Base-by-base conservation (phyloP, 805 yeast species). In the Wickerhamiella nectarea region DNA sequence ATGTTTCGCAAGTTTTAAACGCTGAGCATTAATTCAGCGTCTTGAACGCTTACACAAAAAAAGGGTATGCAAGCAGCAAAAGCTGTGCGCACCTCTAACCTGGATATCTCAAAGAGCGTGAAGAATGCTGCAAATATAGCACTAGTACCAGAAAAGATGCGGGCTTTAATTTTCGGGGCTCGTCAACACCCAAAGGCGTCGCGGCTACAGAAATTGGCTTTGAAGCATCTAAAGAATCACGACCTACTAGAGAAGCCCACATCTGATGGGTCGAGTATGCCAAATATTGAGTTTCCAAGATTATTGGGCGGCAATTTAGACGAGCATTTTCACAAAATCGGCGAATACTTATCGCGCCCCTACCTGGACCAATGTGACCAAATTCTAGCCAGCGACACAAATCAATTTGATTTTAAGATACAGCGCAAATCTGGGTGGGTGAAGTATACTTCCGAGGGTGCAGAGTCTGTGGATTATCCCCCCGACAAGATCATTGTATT, bases 251-350 rank as follows among this genome's bases (percentile, higher is more conserved):
- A 49, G 33, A 53, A 51, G 39, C 37, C 43, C 11, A 53, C 57
- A 1, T 34, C 43, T 6, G 43, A 35, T 12, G 26, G 17, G 4
- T 24, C 41, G 6, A 38, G 29, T 22, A 19, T 38, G 37, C 55
- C 56, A 1, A 20, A 31, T 1, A 31, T 53, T 3, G 47, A 69
- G 12, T 57, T 87, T 11, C 98, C 99, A 0, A 59, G 63, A 19
- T 57, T 89, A n/a, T 75, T 77, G 41, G 98, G 97, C 0, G 46
- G 58, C 1, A 64, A 76, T 6, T 60, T 91, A 6, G 93, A 82
- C 56, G 94, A 84, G 55, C 99, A 91, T 65, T 91, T 91, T 57
- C 70, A 75, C 52, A 69, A 72, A 48, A 58, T 60, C 3, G 97
- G 94, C 0, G 54, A 62, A 18, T 61, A 65, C 45, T 70, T 75